Evolutionary conservation across 1,284 basidiomycete species (phyloP).

Genomic region (Trichosporon asahii): DNA sequence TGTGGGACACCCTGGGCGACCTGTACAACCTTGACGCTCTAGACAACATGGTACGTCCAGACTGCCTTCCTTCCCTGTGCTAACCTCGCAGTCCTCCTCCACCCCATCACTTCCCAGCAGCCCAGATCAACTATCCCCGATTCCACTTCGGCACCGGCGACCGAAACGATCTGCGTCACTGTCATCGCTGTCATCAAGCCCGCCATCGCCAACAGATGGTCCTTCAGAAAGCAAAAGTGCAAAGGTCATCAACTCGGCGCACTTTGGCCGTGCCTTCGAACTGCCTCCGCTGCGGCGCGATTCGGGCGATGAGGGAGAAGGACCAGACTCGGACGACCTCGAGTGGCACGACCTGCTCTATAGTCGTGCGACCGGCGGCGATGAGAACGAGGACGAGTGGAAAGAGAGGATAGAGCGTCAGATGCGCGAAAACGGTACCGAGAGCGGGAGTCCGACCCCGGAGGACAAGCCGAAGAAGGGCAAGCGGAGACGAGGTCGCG

Average conservation of each 20-base stretch:
- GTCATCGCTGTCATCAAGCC: slow-evolving; percentile 19
- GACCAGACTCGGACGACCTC: slow-evolving; percentile 13
- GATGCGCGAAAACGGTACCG: background rate
- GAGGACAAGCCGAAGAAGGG: slow-evolving; percentile 2
- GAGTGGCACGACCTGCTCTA: slow-evolving; percentile 14
- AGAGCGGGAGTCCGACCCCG: background rate
- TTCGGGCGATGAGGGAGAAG: background rate
- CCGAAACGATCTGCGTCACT: slow-evolving; percentile 17
- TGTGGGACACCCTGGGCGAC: slow-evolving; percentile 69
- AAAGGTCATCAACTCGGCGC: slow-evolving; percentile 21
- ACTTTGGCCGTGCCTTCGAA: slow-evolving; percentile 22
- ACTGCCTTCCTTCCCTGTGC: background rate
- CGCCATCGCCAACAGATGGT: slow-evolving; percentile 8
- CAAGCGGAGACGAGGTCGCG: slow-evolving; percentile 7
- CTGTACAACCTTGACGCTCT: slow-evolving; percentile 74
- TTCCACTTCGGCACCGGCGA: slow-evolving; percentile 19
- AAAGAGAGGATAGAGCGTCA: slow-evolving; percentile 11
- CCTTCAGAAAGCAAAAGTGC: slow-evolving; percentile 15
- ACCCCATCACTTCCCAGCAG: slow-evolving; percentile 24
- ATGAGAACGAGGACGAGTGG: slow-evolving; percentile 16
- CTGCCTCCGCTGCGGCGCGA: slow-evolving; percentile 14
- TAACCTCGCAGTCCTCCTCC: slow-evolving; percentile 17
- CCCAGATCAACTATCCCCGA: slow-evolving; percentile 23
- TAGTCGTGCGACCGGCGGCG: slow-evolving; percentile 3
- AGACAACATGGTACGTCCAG: slow-evolving; percentile 65